Base-by-base conservation (phyloP, 352 stramenopile species). In the Phytophthora megakarya region DNA sequence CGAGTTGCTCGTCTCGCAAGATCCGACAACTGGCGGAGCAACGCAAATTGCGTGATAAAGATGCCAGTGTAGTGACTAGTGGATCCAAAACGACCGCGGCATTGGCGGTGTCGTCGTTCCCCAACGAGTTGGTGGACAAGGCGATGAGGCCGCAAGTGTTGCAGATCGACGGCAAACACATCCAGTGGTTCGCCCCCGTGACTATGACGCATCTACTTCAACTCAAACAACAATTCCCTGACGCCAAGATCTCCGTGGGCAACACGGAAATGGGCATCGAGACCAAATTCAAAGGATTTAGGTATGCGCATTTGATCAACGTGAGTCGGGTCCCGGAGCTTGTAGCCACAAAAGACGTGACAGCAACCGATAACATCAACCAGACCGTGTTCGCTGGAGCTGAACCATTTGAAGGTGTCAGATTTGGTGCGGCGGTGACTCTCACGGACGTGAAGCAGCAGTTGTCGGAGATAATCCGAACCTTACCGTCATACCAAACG, bases 181-280 rank as follows among this genome's bases (percentile, higher is more conserved):
- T 97, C 35, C 92, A 93, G 8, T 99, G 96, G 96, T 97, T 97
- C 57, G 90, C 93, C 22, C 96, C 96, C 0, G 88, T 88, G 44
- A 97, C 91, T 12, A 73, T 99, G 15, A 45, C 75, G 1, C 89
- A 97, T 62, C 61, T 99, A 39, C 76, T 98, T 3, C 61, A 80
- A 32, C 65, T 98, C 2, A 97, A 98, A 71, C 71, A 76, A 13
- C 68, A 92, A 59, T 82, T 95, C 59, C 80, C 78, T 1, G 67
- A 89, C 22, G 80, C 86, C 6, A 98, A 98, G 73, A 96, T 99
- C 67, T 94, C 97, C 23, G 93, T 98, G 32, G 96, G 96, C 18
- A 98, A 99, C 70, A 98, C 95, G 1, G 95, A 98, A 78, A 97
- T 99, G 77, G 95, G 93, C 16, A 98, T 99, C 71, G 95, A 98